Evolutionary conservation across 495 filamentous ascomycete species (phyloP), one percentile per base, ranked within the genome.

Genomic region (Xylaria grammica): DNA sequence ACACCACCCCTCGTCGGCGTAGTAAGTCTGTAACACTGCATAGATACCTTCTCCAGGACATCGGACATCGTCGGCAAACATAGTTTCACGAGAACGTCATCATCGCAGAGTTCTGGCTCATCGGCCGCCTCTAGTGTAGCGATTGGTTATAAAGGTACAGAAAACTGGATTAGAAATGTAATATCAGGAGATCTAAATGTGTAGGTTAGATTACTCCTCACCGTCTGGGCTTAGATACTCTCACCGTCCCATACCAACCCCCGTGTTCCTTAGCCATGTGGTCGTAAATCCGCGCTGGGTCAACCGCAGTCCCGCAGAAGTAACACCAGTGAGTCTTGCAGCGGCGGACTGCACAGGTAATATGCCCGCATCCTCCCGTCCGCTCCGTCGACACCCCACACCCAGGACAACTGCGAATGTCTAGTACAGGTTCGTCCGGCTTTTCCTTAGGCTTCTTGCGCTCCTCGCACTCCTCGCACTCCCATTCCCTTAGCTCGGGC

Each of bases 291-390:
- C 45, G 7, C 40, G 38, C 30, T 45, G 54, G 54, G 9, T 58
- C 8, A 20, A 22, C 54, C 27, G 13, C 56, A 34, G 13, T 42
- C n/a, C 36, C 29, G 42, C 29, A 48, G 20, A 45, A 44, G 38
- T 32, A 38, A 11, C 34, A 42, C 52, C 51, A 40, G 24, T 54
- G 51, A 19, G 3, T 54, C 20, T 22, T 4, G 38, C 30, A 30
- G 32, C 38, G 30, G 13, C 30, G 51, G 9, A 54, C 60, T 0
- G 67, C 46, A 60, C 72, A 75, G 0, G 20, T 48, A 11, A 78
- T 74, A 66, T 78, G 75, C 6, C 65, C 65, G 60, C 74, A 77
- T 1, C 75, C 75, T 10, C 60, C 40, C 10, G 62, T 58, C 56
- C 71, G 73, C 62, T 75, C 61, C 0, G 70, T 75, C 60, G 65